phyloP scores from a whole-genome alignment of 352 stramenopile genomes.

The Phytopythium ostracodes region DNA sequence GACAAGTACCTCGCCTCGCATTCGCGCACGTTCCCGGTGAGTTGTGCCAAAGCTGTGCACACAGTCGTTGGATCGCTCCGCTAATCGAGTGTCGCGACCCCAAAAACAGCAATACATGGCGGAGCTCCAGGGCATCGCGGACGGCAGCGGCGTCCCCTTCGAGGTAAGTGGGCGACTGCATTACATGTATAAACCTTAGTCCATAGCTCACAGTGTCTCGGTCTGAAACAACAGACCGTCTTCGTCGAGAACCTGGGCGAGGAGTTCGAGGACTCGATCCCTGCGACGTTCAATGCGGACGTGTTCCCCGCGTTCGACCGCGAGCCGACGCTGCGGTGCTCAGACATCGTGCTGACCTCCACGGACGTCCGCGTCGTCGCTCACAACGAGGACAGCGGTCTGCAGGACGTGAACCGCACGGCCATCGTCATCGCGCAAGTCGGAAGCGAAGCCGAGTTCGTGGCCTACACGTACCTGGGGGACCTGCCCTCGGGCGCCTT shows the following conservation, averaged over 20 bases:
- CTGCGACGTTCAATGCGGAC: conserved; percentile 24
- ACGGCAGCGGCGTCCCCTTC: conserved; percentile 54
- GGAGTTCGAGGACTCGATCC: conserved; percentile 63
- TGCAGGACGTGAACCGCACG: conserved; percentile 55
- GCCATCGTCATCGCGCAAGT: conserved; percentile 62
- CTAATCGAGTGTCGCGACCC: neutral
- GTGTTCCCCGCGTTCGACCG: conserved; percentile 13
- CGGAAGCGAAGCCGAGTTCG: conserved; percentile 43
- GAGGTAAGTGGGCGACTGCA: conserved; percentile 12
- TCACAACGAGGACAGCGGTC: conserved; percentile 66
- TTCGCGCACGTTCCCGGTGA: conserved; percentile 45
- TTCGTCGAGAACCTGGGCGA: conserved; percentile 78
- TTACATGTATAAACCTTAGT: neutral
- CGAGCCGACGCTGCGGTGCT: conserved; percentile 48
- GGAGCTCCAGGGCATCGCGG: conserved; percentile 54
- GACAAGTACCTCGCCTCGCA: conserved; percentile 44
- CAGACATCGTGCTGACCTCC: conserved; percentile 59
- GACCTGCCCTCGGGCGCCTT: conserved; percentile 71
- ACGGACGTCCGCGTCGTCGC: conserved; percentile 41
- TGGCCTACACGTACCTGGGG: conserved; percentile 69
- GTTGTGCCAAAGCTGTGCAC: neutral
- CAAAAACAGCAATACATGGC: conserved; percentile 52
- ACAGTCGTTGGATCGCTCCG: neutral
- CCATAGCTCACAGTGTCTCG: neutral
- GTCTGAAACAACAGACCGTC: conserved; percentile 26